These are phyloP conservation scores for Thraustotheca clavata DNA, from an alignment of 352 stramenopile species.

Conservation along the genomic window DNA sequence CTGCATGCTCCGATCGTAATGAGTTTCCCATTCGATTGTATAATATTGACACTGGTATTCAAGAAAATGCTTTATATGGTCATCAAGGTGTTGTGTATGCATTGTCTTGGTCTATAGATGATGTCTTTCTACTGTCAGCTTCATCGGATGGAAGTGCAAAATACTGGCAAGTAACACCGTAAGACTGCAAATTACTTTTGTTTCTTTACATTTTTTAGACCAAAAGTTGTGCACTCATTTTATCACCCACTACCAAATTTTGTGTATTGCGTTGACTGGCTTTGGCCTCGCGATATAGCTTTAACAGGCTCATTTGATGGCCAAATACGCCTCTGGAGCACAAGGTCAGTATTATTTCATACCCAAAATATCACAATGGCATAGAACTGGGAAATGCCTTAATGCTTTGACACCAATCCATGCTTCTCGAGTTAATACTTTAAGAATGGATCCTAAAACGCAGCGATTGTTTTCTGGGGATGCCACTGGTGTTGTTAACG, in stretches of 20 bases:
- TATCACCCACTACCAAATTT: conserved; percentile 47
- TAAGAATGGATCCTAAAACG: conserved; percentile 38
- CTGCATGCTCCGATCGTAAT: conserved; percentile 30
- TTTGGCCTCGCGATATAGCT: conserved; percentile 25
- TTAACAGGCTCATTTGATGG: conserved; percentile 52
- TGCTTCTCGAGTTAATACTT: conserved; percentile 28
- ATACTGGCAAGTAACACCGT: conserved; percentile 30
- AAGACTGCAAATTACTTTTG: background rate
- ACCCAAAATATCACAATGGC: too few relatives aligned
- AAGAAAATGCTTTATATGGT: conserved; percentile 32
- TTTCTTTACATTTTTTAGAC: background rate
- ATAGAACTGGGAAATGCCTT: background rate
- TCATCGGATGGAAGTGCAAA: conserved; percentile 50
- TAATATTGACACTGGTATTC: conserved; percentile 30
- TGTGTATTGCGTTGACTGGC: conserved; percentile 54
- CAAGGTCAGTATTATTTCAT: background rate
- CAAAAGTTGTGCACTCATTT: conserved; percentile 17
- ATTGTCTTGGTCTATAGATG: conserved; percentile 35
- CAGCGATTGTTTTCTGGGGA: conserved; percentile 53
- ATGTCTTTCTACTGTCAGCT: conserved; percentile 34
- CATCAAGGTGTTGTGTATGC: conserved; percentile 53
- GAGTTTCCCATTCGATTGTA: conserved; percentile 43
- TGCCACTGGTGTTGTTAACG: conserved; percentile 33
- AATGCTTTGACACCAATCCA: conserved; percentile 13
- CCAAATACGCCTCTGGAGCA: conserved; percentile 35